Evolutionary conservation across 805 yeast species (phyloP), one percentile per base, ranked within the genome.

Genomic region (Candida taoyuanica): DNA sequence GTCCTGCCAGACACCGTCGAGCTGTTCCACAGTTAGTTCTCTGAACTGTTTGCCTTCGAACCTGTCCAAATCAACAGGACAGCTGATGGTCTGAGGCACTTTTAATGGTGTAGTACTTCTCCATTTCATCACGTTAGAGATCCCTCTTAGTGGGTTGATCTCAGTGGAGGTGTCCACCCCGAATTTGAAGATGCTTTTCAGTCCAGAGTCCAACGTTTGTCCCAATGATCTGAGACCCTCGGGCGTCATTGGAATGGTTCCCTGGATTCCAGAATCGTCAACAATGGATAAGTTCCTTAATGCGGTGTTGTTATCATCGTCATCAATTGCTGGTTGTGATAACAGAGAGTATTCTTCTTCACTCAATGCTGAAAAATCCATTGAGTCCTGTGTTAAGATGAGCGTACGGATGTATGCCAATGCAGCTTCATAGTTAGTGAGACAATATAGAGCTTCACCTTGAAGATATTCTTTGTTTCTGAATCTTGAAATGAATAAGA

Each of bases 351-450:
- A 44, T 27, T 52, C 50, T 14, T 47, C 40, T n/a, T 39, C 37
- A 3, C 39, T 19, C 7, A 48, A 32, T 14, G 32, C 30, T 14
- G 44, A 25, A 17, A 36, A 27, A 18, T 39, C 43, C 12, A 42
- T 23, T 5, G 47, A 38, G 23, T 38, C 46, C 15, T 29, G 38
- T 9, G 40, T 40, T 5, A 48, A 30, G 4, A 47, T 40, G 11
- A 50, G 33, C 3, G 43, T 24, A 18, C 44, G 39, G 24, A 8
- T 21, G 20, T 42, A 55, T 23, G 46, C 39, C 29, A 55, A 39
- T 9, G 58, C 43, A 9, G 59, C 59, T 33, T 55, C 59, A 11
- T 49, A 28, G 36, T 55, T 55, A 4, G 58, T 55, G 13, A 55
- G 36, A 18, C 53, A 49, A 34, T 50, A 55, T 1, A 49, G 31